Base-by-base conservation (phyloP, 306 rosid genomes). In the Pueraria montana region DNA sequence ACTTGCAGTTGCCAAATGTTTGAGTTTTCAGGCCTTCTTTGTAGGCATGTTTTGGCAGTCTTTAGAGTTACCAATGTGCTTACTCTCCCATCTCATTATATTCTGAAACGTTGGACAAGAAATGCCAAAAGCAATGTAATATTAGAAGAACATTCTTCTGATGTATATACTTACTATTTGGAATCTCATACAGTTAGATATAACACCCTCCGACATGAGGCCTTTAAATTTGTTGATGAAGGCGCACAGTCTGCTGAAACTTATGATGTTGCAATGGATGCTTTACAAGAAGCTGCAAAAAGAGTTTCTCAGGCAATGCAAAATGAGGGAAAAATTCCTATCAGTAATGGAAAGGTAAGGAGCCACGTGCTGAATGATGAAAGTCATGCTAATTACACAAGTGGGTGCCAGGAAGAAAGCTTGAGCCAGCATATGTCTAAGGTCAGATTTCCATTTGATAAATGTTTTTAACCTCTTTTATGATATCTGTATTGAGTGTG, bases 21-120 rank as follows among this genome's bases (percentile, higher is more conserved):
- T 84, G 99, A 96, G 89, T 96, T 96, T 87, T 96, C 99, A 4
- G 99, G 99, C 79, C 96, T 96, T 94, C 91, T 94, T 71, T 96
- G 99, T 88, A 91, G 99, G 88, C 99, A 96, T 83, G 87, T 92
- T 38, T 88, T 96, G 90, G 98, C 98, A 64, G 99, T 96, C 78
- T 96, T 96, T 83, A 92, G 97, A 89, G 99, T 96, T 84, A 94
- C 99, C 86, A 96, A 96, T 72, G 95, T 96, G 88, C 92, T 96
- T 66, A 96, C 99, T 56, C 99, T 96, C 55, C 99, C 99, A 58
- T 83, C 98, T 78, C 97, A 91, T 84, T 96, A 94, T 88, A 86
- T 96, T 82, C 86, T 94, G 89, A 96, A 96, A 88, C 92, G 99
- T 77, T 96, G 99, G 99, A 96, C 99, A 32, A 94, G 92, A 86